Evolutionary conservation across 805 yeast species (phyloP).

Genomic region (Jamesozyma piceae): DNA sequence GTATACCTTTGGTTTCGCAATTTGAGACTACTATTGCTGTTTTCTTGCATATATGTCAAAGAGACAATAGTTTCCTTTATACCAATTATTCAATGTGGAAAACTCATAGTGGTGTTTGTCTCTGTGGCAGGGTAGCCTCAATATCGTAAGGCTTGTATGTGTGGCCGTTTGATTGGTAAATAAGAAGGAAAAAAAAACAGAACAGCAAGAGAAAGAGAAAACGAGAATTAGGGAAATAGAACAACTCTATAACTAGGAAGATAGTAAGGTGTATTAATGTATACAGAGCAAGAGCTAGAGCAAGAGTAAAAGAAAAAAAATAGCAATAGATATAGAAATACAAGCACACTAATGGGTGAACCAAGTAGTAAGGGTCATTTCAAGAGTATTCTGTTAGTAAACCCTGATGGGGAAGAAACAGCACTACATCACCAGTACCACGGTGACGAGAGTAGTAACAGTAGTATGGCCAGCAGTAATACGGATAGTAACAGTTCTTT

Average conservation of each 20-base stretch:
- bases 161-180: too few species aligned
- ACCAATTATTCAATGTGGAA: too few species aligned
- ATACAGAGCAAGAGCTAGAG: not conserved
- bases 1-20: too few species aligned
- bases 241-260: not conserved
- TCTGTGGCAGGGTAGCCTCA: too few species aligned
- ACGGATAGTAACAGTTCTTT: not conserved
- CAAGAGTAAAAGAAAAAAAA: not conserved
- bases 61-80: too few species aligned
- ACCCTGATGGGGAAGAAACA: slow-evolving; percentile 15
- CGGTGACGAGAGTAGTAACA: not conserved
- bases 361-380: not conserved
- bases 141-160: too few species aligned
- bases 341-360: too few species aligned
- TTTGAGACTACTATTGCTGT: too few species aligned
- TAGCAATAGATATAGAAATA: too few species aligned
- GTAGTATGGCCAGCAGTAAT: not conserved
- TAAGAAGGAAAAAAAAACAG: not conserved
- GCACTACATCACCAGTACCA: slow-evolving; percentile 1
- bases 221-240: not conserved
- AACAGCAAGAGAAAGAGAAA: not conserved
- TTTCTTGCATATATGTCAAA: too few species aligned
- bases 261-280: too few species aligned
- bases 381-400: slow-evolving; percentile 19
- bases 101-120: too few species aligned